These are phyloP conservation scores for Ophiostoma populinum DNA, from an alignment of 2,329 filamentous ascomycete genomes.

Conservation along the genomic window DNA sequence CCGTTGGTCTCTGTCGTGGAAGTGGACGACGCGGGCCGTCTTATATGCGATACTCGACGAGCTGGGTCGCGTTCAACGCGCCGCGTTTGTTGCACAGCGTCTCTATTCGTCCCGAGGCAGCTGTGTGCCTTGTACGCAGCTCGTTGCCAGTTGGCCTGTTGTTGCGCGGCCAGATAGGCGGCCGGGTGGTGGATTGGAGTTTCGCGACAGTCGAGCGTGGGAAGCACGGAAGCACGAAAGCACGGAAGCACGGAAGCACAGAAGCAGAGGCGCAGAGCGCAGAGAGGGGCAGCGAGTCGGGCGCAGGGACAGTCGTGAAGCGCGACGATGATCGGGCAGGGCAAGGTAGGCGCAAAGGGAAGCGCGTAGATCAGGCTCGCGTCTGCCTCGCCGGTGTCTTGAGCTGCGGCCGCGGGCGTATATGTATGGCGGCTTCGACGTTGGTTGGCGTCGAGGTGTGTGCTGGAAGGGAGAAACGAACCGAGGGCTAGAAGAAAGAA, in stretches of 20 bases:
- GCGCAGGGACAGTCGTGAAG: conserved; percentile 3
- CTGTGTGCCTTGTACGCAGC: too few species aligned
- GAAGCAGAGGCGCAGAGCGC: not conserved
- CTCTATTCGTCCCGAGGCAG: too few species aligned
- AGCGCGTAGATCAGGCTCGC: not conserved
- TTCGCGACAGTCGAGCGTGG: too few species aligned
- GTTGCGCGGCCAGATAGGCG: too few species aligned
- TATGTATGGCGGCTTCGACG: not conserved
- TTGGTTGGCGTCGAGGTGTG: not conserved
- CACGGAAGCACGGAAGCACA: not conserved
- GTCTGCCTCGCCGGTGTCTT: not conserved
- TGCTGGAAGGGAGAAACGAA: not conserved
- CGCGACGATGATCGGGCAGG: not conserved
- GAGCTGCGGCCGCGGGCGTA: not conserved
- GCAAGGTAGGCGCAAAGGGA: too few species aligned
- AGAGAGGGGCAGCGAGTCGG: conserved; percentile 3
- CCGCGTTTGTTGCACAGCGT: too few species aligned
- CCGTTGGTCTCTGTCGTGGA: too few species aligned
- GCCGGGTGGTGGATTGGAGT: too few species aligned
- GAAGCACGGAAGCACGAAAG: not conserved
- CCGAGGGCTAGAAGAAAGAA: not conserved
- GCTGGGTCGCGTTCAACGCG: too few species aligned
- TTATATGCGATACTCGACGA: too few species aligned
- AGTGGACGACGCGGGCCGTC: too few species aligned
- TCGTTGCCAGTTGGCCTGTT: too few species aligned